Evolutionary conservation across 805 yeast species (phyloP).

Genomic region (Saccharomycopsis amapae): DNA sequence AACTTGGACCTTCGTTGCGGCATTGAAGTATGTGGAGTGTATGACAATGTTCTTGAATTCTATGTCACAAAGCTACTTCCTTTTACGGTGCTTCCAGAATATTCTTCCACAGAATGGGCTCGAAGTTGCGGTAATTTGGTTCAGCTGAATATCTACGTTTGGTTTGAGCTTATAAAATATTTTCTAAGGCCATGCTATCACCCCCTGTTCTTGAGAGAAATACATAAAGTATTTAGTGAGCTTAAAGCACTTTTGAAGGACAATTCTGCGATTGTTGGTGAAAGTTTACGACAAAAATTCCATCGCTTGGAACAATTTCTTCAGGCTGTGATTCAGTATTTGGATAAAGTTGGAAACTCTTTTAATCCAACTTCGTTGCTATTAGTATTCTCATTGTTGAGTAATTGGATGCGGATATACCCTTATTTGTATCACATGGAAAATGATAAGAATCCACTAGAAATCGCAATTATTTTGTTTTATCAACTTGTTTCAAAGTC

Average conservation of each 20-base stretch:
- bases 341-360: too few relatives aligned
- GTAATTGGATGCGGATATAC: constrained; percentile 3
- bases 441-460: constrained; percentile 1
- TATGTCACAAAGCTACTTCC: constrained; percentile 5
- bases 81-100: neutral
- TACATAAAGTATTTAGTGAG: too few relatives aligned
- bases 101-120: constrained; percentile 1
- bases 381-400: neutral
- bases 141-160: constrained; percentile 8
- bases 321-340: too few relatives aligned
- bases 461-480: constrained; percentile 2
- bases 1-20: neutral
- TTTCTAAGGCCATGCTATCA: constrained; percentile 12
- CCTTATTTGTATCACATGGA: constrained; percentile 6
- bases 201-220: constrained; percentile 9
- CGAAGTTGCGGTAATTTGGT: constrained; percentile 5
- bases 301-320: too few relatives aligned
- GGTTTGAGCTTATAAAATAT: constrained; percentile 7
- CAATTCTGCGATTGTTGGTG: too few relatives aligned
- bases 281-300: too few relatives aligned
- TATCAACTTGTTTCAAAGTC: constrained; percentile 5
- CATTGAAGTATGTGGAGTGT: neutral
- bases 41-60: constrained; percentile 5
- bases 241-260: too few relatives aligned
- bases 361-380: too few relatives aligned